A percentile compares a stretch with the other conserved stretches of the same genome.
phyloP scores from a whole-genome alignment of 257 asterid species.

The Nicotiana paniculata region DNA sequence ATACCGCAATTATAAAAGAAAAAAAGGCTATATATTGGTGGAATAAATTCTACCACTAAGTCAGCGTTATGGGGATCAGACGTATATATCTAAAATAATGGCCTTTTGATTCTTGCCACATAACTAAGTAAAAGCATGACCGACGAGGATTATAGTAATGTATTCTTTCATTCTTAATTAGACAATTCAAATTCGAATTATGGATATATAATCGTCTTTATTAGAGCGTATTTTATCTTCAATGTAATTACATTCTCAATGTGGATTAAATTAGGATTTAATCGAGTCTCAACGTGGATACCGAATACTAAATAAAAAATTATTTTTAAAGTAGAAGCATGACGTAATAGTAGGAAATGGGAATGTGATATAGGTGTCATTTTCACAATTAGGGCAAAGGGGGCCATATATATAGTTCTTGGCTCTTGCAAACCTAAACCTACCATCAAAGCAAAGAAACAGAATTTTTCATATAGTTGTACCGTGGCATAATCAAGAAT shows the following conservation, averaged over 20 bases:
- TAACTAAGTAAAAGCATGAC: background rate
- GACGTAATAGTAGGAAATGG: background rate
- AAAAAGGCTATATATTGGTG: background rate
- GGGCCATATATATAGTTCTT: slow-evolving; percentile 1
- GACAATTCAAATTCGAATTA: no score
- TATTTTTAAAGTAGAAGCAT: background rate
- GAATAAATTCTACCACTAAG: slow-evolving; percentile 2
- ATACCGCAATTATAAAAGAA: no score
- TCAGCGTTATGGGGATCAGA: background rate
- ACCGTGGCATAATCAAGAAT: slow-evolving; percentile 12
- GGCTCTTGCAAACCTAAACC: slow-evolving; percentile 8
- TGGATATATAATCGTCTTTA: no score
- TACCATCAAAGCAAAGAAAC: background rate
- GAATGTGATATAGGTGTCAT: background rate
- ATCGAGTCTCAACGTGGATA: no score
- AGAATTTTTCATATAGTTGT: background rate
- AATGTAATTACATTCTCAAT: no score
- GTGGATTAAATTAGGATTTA: no score
- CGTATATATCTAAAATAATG: background rate
- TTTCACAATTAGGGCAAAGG: background rate
- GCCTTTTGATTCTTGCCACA: background rate
- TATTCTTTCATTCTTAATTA: no score
- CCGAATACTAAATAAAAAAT: fast-evolving
- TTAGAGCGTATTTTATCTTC: no score
- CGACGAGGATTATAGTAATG: no score